These are phyloP conservation scores for Leishmania tarentolae DNA, from an alignment of 208 protist genomes.

Conservation along the genomic window DNA sequence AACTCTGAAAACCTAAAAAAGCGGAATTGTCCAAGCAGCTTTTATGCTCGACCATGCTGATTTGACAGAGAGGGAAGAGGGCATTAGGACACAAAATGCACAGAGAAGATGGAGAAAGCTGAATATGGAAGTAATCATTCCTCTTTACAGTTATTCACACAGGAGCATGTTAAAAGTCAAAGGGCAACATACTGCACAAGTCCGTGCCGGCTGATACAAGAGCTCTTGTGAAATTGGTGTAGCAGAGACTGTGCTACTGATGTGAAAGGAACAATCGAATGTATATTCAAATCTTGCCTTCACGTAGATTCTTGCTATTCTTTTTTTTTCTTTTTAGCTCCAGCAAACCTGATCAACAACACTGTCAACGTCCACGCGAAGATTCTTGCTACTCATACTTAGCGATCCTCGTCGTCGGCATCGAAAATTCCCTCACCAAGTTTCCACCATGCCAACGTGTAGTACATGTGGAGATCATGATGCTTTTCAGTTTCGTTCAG, in stretches of 20 bases:
- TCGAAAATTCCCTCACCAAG: constrained; percentile 90
- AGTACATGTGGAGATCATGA: constrained; percentile 91
- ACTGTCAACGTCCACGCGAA: neutral
- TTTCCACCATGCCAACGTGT: constrained; percentile 91
- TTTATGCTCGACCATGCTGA: neutral
- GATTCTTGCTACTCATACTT: neutral
- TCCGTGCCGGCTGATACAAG: neutral
- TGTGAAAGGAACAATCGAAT: neutral
- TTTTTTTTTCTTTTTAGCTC: neutral
- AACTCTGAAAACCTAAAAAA: neutral
- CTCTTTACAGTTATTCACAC: neutral
- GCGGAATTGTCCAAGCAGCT: neutral
- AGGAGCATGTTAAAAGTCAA: neutral
- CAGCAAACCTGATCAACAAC: neutral
- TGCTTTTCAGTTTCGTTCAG: constrained; percentile 86
- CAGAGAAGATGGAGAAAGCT: neutral
- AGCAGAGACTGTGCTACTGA: neutral
- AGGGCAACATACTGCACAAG: neutral
- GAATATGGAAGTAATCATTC: neutral
- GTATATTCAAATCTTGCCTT: neutral
- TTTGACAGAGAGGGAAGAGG: neutral
- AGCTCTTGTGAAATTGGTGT: neutral
- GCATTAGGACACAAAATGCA: constrained; percentile 13
- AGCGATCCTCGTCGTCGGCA: constrained; percentile 76
- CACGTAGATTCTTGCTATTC: neutral